phyloP scores from a whole-genome alignment of 495 filamentous ascomycete species.

The Talaromyces thailandensis region DNA sequence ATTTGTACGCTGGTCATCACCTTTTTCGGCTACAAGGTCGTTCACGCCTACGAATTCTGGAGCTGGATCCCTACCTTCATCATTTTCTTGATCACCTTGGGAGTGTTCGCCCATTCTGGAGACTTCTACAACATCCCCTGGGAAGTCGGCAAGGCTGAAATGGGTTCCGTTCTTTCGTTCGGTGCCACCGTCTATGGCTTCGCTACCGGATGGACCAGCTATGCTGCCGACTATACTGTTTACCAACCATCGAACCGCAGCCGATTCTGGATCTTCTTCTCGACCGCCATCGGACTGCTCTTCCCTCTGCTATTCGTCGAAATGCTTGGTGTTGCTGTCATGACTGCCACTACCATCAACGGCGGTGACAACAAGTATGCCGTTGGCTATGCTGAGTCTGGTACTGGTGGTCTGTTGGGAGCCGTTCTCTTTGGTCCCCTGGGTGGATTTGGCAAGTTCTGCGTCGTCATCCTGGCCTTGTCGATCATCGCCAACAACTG shows the following conservation, averaged over 20 bases:
- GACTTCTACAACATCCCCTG: constrained; percentile 62
- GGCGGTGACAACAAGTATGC: constrained; percentile 43
- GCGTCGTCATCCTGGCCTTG: constrained; percentile 68
- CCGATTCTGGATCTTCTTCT: constrained; percentile 54
- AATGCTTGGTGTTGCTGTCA: constrained; percentile 69
- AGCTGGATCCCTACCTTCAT: constrained; percentile 71
- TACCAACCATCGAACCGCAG: constrained; percentile 61
- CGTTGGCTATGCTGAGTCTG: constrained; percentile 49
- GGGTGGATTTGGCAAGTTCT: constrained; percentile 74
- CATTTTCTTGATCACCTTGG: constrained; percentile 69
- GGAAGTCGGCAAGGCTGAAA: constrained; percentile 48
- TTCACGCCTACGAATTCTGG: constrained; percentile 74
- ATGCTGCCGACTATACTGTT: constrained; percentile 76
- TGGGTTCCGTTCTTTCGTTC: constrained; percentile 61
- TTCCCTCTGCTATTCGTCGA: constrained; percentile 68
- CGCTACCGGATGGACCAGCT: constrained; percentile 71
- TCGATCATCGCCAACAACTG: constrained; percentile 80
- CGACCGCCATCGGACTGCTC: constrained; percentile 62
- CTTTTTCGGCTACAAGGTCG: constrained; percentile 69
- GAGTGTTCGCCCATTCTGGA: constrained; percentile 66
- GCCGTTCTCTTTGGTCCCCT: constrained; percentile 57
- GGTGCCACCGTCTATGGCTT: constrained; percentile 69
- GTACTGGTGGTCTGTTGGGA: constrained; percentile 63
- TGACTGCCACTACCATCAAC: constrained; percentile 49
- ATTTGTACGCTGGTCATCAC: constrained; percentile 61